Percentiles rank a stretch among this genome's conserved stretches.
Conservation (phyloP, 2,329 filamentous ascomycete genomes). For the Capronia americana region DNA sequence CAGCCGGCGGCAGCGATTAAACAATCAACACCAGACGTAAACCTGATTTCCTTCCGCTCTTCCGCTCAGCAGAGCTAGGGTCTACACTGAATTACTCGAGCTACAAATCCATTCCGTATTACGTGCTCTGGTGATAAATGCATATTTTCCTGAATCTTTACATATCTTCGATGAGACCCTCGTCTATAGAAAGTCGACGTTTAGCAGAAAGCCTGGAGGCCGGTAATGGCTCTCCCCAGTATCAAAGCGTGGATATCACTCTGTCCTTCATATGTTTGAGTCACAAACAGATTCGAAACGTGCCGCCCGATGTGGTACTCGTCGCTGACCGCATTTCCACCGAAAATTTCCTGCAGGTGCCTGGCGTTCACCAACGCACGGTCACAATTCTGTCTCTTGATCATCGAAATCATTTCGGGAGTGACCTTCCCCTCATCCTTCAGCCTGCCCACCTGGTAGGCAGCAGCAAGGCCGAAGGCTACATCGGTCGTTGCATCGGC, state of each 20-base stretch:
- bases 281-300: slow-evolving; percentile 94
- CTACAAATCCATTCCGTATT: neutral
- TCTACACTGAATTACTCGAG: neutral
- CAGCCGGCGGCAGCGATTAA: neutral
- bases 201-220: slow-evolving; percentile 79
- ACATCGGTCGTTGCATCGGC: slow-evolving; percentile 91
- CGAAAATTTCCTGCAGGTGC: slow-evolving; percentile 90
- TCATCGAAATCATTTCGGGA: slow-evolving; percentile 96
- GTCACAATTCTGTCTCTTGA: slow-evolving; percentile 98
- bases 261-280: slow-evolving; percentile 97
- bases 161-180: neutral
- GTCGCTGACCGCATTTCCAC: slow-evolving; percentile 96
- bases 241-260: slow-evolving; percentile 91
- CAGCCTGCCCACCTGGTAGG: slow-evolving; percentile 86
- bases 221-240: slow-evolving; percentile 71
- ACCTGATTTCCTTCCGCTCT: neutral
- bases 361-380: slow-evolving; percentile 80
- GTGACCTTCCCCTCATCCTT: slow-evolving; percentile 88
- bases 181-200: neutral
- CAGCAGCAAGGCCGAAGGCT: slow-evolving; percentile 87
- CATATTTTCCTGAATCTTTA: neutral
- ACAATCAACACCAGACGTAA: neutral
- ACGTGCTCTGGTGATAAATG: neutral
- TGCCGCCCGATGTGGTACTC: slow-evolving; percentile 95
- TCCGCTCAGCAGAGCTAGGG: neutral